phyloP scores from a whole-genome alignment of 1,284 basidiomycete species.

The Pterulicium gracile region DNA sequence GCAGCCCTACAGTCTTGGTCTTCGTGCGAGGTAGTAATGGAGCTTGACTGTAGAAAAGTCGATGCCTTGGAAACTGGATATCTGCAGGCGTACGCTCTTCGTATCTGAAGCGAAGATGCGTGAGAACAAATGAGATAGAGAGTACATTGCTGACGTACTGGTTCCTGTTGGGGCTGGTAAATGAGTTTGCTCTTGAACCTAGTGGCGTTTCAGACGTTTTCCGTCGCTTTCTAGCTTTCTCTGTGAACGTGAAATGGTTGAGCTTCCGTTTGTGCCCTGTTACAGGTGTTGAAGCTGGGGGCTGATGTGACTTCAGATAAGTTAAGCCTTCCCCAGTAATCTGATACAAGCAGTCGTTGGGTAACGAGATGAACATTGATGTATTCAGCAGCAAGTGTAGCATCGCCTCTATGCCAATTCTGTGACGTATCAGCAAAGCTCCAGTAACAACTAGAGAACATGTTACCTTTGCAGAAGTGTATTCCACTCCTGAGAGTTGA shows the following conservation, averaged over 20 bases:
- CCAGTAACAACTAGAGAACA: not conserved
- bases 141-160: no score
- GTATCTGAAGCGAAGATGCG: no score
- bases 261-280: slow-evolving; percentile 1
- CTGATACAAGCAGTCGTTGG: slow-evolving; percentile 76
- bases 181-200: not conserved
- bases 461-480: slow-evolving; percentile 47
- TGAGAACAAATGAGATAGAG: no score
- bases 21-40: slow-evolving; percentile 32
- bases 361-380: slow-evolving; percentile 60
- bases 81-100: slow-evolving; percentile 36
- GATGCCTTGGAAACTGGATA: slow-evolving; percentile 41
- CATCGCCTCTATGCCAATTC: slow-evolving; percentile 64
- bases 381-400: slow-evolving; percentile 64
- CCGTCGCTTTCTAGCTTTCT: slow-evolving; percentile 9
- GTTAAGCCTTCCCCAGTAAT: slow-evolving; percentile 62
- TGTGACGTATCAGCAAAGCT: slow-evolving; percentile 17
- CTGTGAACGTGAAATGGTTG: slow-evolving; percentile 7
- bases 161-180: not conserved
- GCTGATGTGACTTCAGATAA: slow-evolving; percentile 25
- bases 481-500: slow-evolving; percentile 62
- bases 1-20: slow-evolving; percentile 50
- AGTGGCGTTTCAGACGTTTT: slow-evolving; percentile 13
- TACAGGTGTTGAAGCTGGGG: not conserved
- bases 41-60: slow-evolving; percentile 63